Base-by-base conservation (phyloP, 805 yeast genomes). In the Spathaspora gorwiae region DNA sequence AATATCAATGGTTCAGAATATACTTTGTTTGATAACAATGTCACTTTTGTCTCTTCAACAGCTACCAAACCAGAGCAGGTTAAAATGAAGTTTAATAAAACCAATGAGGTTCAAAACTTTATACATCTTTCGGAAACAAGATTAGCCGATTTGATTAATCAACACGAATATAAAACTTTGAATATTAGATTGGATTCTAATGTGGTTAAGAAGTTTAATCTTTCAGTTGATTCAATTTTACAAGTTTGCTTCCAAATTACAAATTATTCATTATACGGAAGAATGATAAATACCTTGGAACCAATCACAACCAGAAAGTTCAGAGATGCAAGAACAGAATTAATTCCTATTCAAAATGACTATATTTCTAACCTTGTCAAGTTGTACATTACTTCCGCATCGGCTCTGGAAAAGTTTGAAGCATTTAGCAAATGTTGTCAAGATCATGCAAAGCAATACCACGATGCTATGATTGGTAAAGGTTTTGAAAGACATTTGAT, bases 401-500 rank as follows among this genome's bases (percentile, higher is more conserved):
- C 76, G 5, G 59, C 66, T 11, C 40, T 52, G 42, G 66, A 68
- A 42, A 75, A 82, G 56, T 76, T 83, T 83, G 65, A 63, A 10
- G 65, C 53, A 7, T 78, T 84, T 49, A 61, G 70, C 27, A 66
- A 72, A 27, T 74, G 84, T 32, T 78, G 88, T 47, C 59, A 65
- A 13, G 66, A 58, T 26, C 90, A 85, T 57, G 66, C 74, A 1
- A 54, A 58, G 7, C 73, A 71, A 47, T 72, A 82, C 43, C 71
- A 59, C 13, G 66, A 61, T 30, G 83, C 88, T 0, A 73, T 81
- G 65, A 59, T 63, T 24, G 92, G 92, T 1, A 57, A 66, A 40
- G 90, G 92, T 1, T 86, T 82, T 57, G 90, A 84, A 57, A 75
- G 88, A 50, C 92, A 86, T 63, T 68, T 83, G 52, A 77, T 78